A percentile compares a stretch with the other conserved stretches of the same genome.
Conservation (phyloP, 192 early-diverging fungal genomes). For the Coemansia sp. region DNA sequence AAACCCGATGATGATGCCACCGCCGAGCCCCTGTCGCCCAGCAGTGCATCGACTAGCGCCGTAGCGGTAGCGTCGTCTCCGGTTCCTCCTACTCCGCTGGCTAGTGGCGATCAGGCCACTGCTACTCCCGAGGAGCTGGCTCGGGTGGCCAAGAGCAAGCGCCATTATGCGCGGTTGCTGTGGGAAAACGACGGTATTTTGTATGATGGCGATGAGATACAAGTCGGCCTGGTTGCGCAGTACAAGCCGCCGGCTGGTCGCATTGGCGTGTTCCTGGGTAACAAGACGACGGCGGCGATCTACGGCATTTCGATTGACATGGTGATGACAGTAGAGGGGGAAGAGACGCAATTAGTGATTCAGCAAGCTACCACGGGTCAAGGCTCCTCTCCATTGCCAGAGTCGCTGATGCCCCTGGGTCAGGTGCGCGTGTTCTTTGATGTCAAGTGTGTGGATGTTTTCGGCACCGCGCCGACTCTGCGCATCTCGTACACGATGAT, state of each 20-base stretch:
- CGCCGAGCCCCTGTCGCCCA: no score
- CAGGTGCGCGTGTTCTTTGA: conserved; percentile 68
- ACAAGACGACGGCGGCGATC: conserved; percentile 78
- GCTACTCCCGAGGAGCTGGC: conserved; percentile 26
- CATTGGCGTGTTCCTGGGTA: conserved; percentile 89
- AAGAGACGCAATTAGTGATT: conserved; percentile 47
- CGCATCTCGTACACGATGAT: conserved; percentile 68
- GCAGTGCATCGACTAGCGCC: no score
- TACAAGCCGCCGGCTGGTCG: conserved; percentile 90
- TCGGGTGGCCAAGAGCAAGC: conserved; percentile 35
- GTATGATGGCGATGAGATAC: conserved; percentile 87
- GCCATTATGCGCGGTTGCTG: conserved; percentile 65
- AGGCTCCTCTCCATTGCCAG: conserved; percentile 65
- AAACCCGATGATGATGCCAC: neutral
- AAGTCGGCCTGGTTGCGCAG: conserved; percentile 92
- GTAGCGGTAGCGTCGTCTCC: no score
- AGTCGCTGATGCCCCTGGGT: conserved; percentile 73
- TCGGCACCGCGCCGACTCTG: conserved; percentile 64
- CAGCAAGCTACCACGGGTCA: conserved; percentile 64
- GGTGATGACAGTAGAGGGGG: conserved; percentile 55
- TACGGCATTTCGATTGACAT: conserved; percentile 65
- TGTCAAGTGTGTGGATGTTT: conserved; percentile 71
- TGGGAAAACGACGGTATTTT: conserved; percentile 84
- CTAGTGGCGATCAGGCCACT: neutral
- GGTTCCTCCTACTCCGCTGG: neutral